Conservation (phyloP, 1,139 yeast species). For the Pichia sp. region DNA sequence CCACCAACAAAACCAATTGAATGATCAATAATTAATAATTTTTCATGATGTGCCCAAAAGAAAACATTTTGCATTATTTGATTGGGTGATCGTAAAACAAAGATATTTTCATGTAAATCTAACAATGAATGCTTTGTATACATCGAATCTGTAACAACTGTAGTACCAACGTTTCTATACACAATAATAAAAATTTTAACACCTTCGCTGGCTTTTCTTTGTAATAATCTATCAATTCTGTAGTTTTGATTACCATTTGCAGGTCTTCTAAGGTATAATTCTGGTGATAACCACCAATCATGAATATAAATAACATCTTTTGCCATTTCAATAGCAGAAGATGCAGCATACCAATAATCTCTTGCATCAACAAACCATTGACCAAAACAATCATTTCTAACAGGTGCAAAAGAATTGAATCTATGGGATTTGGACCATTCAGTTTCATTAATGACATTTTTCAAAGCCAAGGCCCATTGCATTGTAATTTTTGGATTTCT, state of each 20-base stretch:
- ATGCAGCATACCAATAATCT: conserved; percentile 94
- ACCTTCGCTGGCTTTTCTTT: conserved; percentile 89
- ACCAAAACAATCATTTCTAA: conserved; percentile 76
- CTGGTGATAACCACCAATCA: conserved; percentile 99
- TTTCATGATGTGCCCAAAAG: conserved; percentile 99
- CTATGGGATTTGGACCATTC: conserved; percentile 70
- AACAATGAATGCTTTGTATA: conserved; percentile 92
- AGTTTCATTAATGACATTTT: conserved; percentile 59
- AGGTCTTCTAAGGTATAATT: conserved; percentile 84
- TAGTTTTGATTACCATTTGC: conserved; percentile 93
- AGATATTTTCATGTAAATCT: conserved; percentile 78
- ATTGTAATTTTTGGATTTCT: conserved; percentile 63
- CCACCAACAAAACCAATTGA: conserved; percentile 92
- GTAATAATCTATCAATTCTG: conserved; percentile 82
- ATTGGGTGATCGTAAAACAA: conserved; percentile 90
- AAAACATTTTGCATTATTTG: conserved; percentile 88
- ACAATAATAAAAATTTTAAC: conserved; percentile 88
- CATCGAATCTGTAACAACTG: conserved; percentile 87
- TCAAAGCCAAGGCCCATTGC: conserved; percentile 72
- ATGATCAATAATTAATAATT: conserved; percentile 79
- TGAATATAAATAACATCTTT: conserved; percentile 90
- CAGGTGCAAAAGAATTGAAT: conserved; percentile 89
- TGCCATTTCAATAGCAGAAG: conserved; percentile 89
- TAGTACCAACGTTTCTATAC: conserved; percentile 91
- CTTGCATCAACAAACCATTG: conserved; percentile 97